Percentiles rank a stretch among this genome's conserved stretches.
phyloP scores from a whole-genome alignment of 768 basidiomycete species.

The Termitomyces sp. region DNA sequence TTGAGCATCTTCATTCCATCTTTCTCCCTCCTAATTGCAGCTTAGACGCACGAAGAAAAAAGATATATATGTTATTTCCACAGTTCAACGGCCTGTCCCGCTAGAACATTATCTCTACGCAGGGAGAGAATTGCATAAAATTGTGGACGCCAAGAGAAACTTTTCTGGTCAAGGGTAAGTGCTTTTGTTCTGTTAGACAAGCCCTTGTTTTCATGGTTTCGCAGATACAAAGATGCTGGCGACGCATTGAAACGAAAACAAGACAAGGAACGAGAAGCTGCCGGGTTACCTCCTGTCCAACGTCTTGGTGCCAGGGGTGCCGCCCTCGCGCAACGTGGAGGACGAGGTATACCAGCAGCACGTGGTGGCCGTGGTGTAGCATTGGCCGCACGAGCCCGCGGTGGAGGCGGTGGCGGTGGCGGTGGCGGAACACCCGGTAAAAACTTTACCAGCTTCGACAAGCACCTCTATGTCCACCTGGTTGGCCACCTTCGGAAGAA shows the following conservation, averaged over 20 bases:
- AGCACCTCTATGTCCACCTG: constrained; percentile 91
- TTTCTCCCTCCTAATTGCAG: not conserved
- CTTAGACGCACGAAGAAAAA: constrained; percentile 95
- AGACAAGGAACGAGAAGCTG: constrained; percentile 96
- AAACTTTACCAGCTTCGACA: constrained; percentile 71
- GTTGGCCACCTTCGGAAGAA: constrained; percentile 84
- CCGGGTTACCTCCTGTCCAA: constrained; percentile 83
- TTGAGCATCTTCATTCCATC: not conserved
- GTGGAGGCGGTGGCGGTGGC: constrained; percentile 32
- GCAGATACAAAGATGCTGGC: constrained; percentile 84
- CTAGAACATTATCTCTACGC: constrained; percentile 96
- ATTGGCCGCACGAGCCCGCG: constrained; percentile 29
- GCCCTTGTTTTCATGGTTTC: not conserved
- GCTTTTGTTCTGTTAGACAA: not conserved
- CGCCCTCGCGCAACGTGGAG: constrained; percentile 49
- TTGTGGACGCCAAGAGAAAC: constrained; percentile 76
- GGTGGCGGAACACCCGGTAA: constrained; percentile 41
- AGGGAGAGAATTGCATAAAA: constrained; percentile 88
- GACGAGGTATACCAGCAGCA: constrained; percentile 39
- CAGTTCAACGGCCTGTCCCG: constrained; percentile 92
- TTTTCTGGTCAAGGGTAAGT: constrained; percentile 69
- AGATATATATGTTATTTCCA: constrained; percentile 98
- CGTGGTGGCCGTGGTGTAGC: constrained; percentile 36
- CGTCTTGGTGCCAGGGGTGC: constrained; percentile 78
- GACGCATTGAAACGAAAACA: constrained; percentile 91